Evolutionary conservation across 345 rosid species (phyloP), one percentile per base, ranked within the genome.

Genomic region (Cardiospermum halicacabum): DNA sequence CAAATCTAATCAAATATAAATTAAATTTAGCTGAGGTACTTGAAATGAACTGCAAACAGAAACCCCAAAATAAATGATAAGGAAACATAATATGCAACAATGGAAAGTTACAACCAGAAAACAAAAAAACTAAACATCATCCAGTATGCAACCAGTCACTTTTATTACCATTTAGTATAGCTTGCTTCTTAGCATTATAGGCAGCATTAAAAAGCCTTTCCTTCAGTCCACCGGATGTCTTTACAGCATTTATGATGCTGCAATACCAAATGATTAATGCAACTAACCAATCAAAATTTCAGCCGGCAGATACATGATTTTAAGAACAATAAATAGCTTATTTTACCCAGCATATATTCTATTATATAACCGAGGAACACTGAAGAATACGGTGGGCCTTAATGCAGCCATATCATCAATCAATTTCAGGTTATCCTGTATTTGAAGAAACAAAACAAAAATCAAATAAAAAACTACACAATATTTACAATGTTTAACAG

Each of bases 281-380:
- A 67, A 56, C 67, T 56, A 60, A 50, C 59, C 26, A 15, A 50
- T 25, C 36, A 57, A 69, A 10, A 74, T 36, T 31, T 26, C 16
- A 39, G 51, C 56, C 63, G 73, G 15, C 67, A 58, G 66, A 42
- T 65, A 22, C 31, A 47, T 22, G 22, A 69, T 22, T 60, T 67
- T 25, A 74, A 59, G 28, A 67, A 66, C 68, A 62, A 40, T 27
- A 56, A 60, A 57, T 2, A n/a, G 69, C 69, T 57, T 54, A n/a
- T 21, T 45, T 77, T 71, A 91, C 99, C 99, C 89, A 42, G 72
- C 83, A 74, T 94, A 94, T 75, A 94, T 89, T 82, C 97, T 89
- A 66, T 91, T 91, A 70, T 84, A 91, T 65, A 91, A 75, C 67
- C 99, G 94, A 79, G 99, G 99, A 69, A 94, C 97, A 53, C 99